Percentiles rank a stretch among this genome's conserved stretches.
Evolutionary conservation across 2,329 filamentous ascomycete species (phyloP).

Genomic region (Sporothrix pseudoabietina): DNA sequence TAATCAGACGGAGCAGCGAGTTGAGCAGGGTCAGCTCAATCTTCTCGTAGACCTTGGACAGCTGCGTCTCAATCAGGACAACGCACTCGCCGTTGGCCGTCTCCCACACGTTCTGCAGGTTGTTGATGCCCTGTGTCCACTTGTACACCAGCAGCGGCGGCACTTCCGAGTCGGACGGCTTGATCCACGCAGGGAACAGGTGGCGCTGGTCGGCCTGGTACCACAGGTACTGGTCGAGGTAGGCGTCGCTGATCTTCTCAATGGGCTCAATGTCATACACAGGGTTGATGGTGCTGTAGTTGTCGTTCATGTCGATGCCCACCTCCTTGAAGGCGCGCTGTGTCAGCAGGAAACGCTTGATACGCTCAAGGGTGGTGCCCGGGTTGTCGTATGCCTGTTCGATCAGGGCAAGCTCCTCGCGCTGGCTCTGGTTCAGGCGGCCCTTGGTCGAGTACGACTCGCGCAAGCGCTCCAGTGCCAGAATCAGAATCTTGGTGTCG

Average conservation of each 20-base stretch:
- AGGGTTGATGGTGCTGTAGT: slow-evolving; percentile 98
- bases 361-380: slow-evolving; percentile 90
- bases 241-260: slow-evolving; percentile 98
- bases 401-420: slow-evolving; percentile 93
- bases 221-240: slow-evolving; percentile 98
- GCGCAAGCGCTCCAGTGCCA: slow-evolving; percentile 87
- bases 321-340: slow-evolving; percentile 99
- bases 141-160: slow-evolving; percentile 94
- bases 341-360: slow-evolving; percentile 95
- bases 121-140: slow-evolving; percentile 99
- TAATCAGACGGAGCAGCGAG: slow-evolving; percentile 87
- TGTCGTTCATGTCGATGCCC: slow-evolving; percentile 99
- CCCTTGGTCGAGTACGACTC: slow-evolving; percentile 99
- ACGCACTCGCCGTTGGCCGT: slow-evolving; percentile 93
- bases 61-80: slow-evolving; percentile 95
- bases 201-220: slow-evolving; percentile 98
- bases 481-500: slow-evolving; percentile 96
- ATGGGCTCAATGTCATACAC: slow-evolving; percentile 99
- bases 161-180: slow-evolving; percentile 96
- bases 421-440: slow-evolving; percentile 92
- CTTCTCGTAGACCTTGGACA: slow-evolving; percentile 99
- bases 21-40: slow-evolving; percentile 96
- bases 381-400: slow-evolving; percentile 98
- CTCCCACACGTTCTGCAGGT: slow-evolving; percentile 93
- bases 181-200: slow-evolving; percentile 98